Conservation (phyloP, 495 filamentous ascomycete genomes). For the Delitschia confertaspora region DNA sequence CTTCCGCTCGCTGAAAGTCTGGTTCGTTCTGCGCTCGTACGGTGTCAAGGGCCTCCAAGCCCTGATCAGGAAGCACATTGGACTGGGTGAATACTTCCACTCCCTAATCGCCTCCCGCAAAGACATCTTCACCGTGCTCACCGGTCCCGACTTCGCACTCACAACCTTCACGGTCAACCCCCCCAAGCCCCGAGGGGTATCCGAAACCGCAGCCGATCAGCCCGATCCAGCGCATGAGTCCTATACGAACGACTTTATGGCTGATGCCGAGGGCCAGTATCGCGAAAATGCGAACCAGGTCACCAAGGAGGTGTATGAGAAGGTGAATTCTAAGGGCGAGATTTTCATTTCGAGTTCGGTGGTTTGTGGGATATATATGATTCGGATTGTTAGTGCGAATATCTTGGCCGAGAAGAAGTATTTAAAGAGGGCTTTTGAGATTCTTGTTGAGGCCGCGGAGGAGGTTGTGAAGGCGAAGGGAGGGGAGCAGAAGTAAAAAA, state of each 20-base stretch:
- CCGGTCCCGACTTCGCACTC: constrained; percentile 66
- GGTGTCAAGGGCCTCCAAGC: constrained; percentile 69
- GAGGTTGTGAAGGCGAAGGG: constrained; percentile 39
- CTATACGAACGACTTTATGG: constrained; percentile 26
- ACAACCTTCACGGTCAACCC: constrained; percentile 62
- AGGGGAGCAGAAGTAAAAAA: too few relatives aligned
- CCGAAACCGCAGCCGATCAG: background rate
- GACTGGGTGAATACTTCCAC: constrained; percentile 61
- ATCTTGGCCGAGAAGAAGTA: constrained; percentile 60
- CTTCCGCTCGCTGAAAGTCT: constrained; percentile 90
- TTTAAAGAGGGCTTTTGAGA: constrained; percentile 66
- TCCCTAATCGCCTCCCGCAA: constrained; percentile 45
- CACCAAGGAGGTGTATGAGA: constrained; percentile 71
- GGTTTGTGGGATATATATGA: constrained; percentile 67
- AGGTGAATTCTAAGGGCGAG: constrained; percentile 63
- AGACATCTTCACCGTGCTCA: constrained; percentile 72
- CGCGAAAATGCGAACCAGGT: constrained; percentile 51
- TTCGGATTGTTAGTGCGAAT: constrained; percentile 71
- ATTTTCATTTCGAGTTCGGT: constrained; percentile 78
- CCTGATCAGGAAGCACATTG: constrained; percentile 59
- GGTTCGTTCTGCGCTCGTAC: constrained; percentile 89
- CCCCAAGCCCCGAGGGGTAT: background rate
- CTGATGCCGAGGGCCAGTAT: constrained; percentile 33
- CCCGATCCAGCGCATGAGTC: constrained; percentile 29
- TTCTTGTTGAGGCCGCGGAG: constrained; percentile 61